phyloP scores from a whole-genome alignment of 2,329 filamentous ascomycete genomes.

The Alternaria triticimaculans region DNA sequence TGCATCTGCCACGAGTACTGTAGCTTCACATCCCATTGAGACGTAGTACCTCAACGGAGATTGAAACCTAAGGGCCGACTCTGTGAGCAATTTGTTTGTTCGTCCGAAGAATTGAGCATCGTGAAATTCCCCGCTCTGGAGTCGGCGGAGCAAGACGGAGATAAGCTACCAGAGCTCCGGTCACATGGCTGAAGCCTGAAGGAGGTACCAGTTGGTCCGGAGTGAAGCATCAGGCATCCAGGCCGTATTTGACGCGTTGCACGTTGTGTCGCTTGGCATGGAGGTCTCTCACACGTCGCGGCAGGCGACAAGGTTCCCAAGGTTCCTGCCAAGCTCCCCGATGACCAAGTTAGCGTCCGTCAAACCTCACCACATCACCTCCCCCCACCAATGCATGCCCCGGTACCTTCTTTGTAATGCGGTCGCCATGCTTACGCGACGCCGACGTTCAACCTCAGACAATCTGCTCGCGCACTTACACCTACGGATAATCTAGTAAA shows the following conservation, averaged over 20 bases:
- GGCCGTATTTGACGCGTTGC: not conserved
- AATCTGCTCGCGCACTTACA: conserved; percentile 14
- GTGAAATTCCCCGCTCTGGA: not conserved
- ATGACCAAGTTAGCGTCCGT: conserved; percentile 8
- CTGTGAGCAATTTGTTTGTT: not conserved
- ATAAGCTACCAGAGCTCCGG: not conserved
- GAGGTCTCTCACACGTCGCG: not conserved
- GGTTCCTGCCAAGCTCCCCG: not conserved
- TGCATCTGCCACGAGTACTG: not conserved
- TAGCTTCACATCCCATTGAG: not conserved
- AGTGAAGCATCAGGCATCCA: not conserved
- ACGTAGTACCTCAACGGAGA: not conserved
- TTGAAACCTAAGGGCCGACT: not conserved
- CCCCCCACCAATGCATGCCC: not conserved
- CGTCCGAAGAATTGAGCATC: not conserved
- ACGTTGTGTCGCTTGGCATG: not conserved
- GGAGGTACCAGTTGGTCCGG: not conserved
- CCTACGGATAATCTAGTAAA: not conserved
- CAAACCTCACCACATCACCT: conserved; percentile 14
- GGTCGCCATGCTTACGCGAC: conserved; percentile 2
- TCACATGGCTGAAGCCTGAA: not conserved
- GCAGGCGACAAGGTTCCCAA: not conserved
- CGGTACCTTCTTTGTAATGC: conserved; percentile 15
- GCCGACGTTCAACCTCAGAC: conserved; percentile 2
- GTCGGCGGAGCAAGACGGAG: not conserved